Evolutionary conservation across 2,329 filamentous ascomycete species (phyloP), one percentile per base, ranked within the genome.

Genomic region (Penicillium frequentans): DNA sequence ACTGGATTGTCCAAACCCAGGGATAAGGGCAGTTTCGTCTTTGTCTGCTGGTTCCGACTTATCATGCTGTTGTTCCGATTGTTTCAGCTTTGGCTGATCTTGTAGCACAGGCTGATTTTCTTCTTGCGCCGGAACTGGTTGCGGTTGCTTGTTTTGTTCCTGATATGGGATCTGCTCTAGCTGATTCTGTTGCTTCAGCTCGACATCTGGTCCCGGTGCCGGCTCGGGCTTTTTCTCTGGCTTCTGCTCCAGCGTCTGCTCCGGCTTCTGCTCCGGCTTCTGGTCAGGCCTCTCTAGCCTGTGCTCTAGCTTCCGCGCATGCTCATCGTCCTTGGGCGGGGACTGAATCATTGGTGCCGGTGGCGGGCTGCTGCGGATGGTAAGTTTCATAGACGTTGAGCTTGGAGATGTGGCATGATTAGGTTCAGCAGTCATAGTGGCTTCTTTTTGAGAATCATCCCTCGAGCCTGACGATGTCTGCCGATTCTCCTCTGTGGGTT

Each of bases 1-100:
- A 46, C 72, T 74, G 21, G 70, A 68, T 42, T 66, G 68, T 7
- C 59, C 66, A 50, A 75, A 73, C 33, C 72, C 70, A 2, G 73
- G 72, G 44, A 75, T 68, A 8, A 70, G 35, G 5, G 68, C 55
- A 27, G 56, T 7, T 11, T 56, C 54, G 42, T 66, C 54, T 37
- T 59, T 60, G 2, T 21, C 50, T 35, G 39, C 10, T 23, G 19
- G 10, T 42, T 42, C 19, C 10, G 19, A 6, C 39, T 42, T 11
- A 13, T 21, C 9, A 4, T 42, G 19, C 19, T 42, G 39, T 42
- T 42, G 5, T 23, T 11, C 19, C n/a, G 3, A 19, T 19, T 21
- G 19, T 7, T 23, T 8, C 19, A 9, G n/a, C n/a, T 42, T 23
- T 23, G 9, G 35, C 16, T 19, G 16, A 4, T n/a, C 35, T 19